Base-by-base conservation (phyloP, 805 yeast species). In the Pachysolen tannophilus region DNA sequence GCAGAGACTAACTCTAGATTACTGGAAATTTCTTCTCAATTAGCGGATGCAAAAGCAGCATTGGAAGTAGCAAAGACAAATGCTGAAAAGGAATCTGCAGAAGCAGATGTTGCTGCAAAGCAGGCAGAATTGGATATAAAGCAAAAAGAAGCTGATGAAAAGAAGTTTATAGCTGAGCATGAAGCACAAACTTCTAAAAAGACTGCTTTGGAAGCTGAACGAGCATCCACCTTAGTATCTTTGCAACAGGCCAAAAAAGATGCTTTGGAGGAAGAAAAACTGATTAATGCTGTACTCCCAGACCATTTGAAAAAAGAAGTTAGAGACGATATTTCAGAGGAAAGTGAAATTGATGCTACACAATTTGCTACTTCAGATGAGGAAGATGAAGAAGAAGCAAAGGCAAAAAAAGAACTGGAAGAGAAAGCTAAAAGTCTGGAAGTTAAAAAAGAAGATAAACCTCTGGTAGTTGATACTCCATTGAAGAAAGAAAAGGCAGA, bases 231-330 rank as follows among this genome's bases (percentile, higher is more conserved):
- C 52, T 41, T 52, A 39, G 48, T 33, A n/a, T 55, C 54, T 13
- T 50, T 62, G 26, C 67, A 69, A 47, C 49, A 50, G 3, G 34
- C 50, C 20, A 59, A 66, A 41, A 51, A 59, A 44, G 47, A 56
- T 27, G 56, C 72, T 24, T 42, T 50, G 29, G 40, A 55, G 33
- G 71, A 68, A 33, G 73, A 66, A 44, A 66, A 61, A 46, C 61
- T 58, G 36, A 68, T 73, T 45, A 71, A 72, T 45, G 49, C 44
- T 10, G 68, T 61, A 37, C 62, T 69, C 41, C 80, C 80, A 9
- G 75, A 67, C 33, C 80, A 73, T 52, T 57, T 73, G 47, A 62
- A 58, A 40, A 50, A 54, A 41, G 58, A 56, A 10, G 40, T 56
- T 15, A 37, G 46, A n/a, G 52, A 48, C 29, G 41, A 35, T 11